These are phyloP conservation scores for Arthrobotrys conoides DNA, from an alignment of 2,329 filamentous ascomycete species.

Conservation along the genomic window DNA sequence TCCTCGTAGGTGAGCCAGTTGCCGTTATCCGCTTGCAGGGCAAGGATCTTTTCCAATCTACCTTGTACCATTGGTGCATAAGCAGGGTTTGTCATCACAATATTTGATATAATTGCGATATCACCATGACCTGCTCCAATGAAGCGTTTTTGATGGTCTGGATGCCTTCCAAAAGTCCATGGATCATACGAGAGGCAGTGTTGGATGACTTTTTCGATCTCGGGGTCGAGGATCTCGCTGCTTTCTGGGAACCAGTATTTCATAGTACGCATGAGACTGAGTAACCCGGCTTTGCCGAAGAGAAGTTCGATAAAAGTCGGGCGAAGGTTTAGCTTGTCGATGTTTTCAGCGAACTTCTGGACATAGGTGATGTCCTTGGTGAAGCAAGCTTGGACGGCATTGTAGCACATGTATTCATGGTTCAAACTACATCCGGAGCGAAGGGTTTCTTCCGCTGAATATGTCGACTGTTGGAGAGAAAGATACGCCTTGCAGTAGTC, in stretches of 20 bases:
- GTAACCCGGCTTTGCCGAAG: constrained; percentile 77
- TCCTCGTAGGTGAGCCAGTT: constrained; percentile 75
- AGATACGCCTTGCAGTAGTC: constrained; percentile 71
- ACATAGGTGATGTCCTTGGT: constrained; percentile 67
- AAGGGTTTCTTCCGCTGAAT: constrained; percentile 40
- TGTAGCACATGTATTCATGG: constrained; percentile 70
- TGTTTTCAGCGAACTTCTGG: constrained; percentile 67
- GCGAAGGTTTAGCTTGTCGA: constrained; percentile 61
- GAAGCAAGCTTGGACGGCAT: constrained; percentile 69
- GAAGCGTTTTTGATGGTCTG: constrained; percentile 71
- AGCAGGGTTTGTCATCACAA: constrained; percentile 70
- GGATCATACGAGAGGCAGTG: constrained; percentile 71
- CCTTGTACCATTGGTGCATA: constrained; percentile 72
- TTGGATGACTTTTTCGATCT: constrained; percentile 73
- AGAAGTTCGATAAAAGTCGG: constrained; percentile 73
- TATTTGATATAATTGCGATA: constrained; percentile 53
- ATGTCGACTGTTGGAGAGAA: constrained; percentile 65
- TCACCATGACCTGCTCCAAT: constrained; percentile 71
- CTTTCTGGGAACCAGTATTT: constrained; percentile 72
- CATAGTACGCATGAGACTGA: constrained; percentile 78
- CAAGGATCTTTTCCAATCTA: constrained; percentile 73
- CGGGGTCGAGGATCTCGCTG: constrained; percentile 70
- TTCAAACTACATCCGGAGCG: constrained; percentile 68
- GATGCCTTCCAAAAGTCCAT: constrained; percentile 67
- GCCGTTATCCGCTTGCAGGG: constrained; percentile 74